Evolutionary conservation across 2,329 filamentous ascomycete genomes (phyloP), one percentile per base, ranked within the genome.

Genomic region (Penicillium sp.): DNA sequence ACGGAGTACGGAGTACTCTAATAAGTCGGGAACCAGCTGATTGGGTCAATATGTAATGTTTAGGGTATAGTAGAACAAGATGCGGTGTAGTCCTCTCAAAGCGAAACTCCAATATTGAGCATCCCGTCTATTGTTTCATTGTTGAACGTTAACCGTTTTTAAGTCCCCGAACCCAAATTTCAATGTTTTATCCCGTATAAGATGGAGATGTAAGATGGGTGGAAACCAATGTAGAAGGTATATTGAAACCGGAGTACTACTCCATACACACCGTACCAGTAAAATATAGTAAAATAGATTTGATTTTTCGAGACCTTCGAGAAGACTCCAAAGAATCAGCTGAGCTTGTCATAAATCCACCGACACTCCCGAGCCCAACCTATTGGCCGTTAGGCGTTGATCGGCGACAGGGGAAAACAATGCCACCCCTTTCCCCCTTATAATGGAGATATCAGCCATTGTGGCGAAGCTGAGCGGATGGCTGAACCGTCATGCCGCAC

Each of bases 271-370:
- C 52, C 33, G 52, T 59, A 46, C 46, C 16, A 42, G 44, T 47
- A 43, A 46, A 25, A 8, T 43, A 28, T 30, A 40, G 10, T 37
- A 16, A 22, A 22, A 22, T 42, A 14, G 25, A 40, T 42, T 35
- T 14, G 14, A 44, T 51, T 59, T 59, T 53, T 55, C n/a, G 55
- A 56, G 26, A 43, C 37, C 59, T 63, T 65, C 62, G 50, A 55
- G 61, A 62, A 62, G 53, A 50, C 51, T 56, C 50, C 53, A 55
- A 36, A 43, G 42, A 49, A 59, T 64, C 61, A 64, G 61, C 61
- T 65, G 63, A 61, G 55, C 61, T 59, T 58, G 58, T 58, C 58
- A 62, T 28, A 56, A 65, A 63, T 65, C 64, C 63, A 65, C 63
- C 63, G 62, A 65, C 63, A 64, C 55, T 64, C 53, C 48, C 58